A percentile compares a stretch with the other conserved stretches of the same genome.
Evolutionary conservation across 2,329 filamentous ascomycete genomes (phyloP).

Genomic region (Aspergillus alliaceus): DNA sequence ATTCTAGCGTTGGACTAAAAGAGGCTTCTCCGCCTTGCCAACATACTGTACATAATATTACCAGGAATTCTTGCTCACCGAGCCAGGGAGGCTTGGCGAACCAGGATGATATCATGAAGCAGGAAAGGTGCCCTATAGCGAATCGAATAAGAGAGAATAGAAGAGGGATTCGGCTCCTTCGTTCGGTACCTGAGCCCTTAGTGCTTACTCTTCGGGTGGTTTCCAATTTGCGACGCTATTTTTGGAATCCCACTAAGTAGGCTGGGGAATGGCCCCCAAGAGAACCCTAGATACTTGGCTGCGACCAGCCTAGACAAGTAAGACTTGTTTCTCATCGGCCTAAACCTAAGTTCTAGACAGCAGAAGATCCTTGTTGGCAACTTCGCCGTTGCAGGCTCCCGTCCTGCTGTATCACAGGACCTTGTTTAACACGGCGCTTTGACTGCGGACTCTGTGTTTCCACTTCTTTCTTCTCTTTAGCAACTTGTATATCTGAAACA

Average conservation of each 20-base stretch:
- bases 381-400: not conserved
- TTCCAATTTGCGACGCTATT: not conserved
- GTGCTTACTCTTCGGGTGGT: not conserved
- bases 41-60: no score
- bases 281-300: no score
- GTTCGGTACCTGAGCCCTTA: not conserved
- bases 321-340: not conserved
- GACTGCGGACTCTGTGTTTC: not conserved
- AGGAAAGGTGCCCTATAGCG: no score
- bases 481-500: not conserved
- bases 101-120: not conserved
- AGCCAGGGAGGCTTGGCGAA: not conserved
- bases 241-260: no score
- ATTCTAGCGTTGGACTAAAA: no score
- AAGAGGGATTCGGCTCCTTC: not conserved
- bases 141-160: not conserved
- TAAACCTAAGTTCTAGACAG: no score
- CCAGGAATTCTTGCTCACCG: not conserved
- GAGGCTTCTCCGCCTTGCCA: no score
- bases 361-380: not conserved
- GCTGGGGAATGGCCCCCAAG: no score
- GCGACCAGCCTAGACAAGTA: not conserved
- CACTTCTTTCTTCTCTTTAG: not conserved
- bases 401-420: not conserved
- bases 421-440: not conserved